Percentiles rank a stretch among this genome's conserved stretches.
Evolutionary conservation across 768 basidiomycete species (phyloP).

Genomic region (Tylopilus sp.): DNA sequence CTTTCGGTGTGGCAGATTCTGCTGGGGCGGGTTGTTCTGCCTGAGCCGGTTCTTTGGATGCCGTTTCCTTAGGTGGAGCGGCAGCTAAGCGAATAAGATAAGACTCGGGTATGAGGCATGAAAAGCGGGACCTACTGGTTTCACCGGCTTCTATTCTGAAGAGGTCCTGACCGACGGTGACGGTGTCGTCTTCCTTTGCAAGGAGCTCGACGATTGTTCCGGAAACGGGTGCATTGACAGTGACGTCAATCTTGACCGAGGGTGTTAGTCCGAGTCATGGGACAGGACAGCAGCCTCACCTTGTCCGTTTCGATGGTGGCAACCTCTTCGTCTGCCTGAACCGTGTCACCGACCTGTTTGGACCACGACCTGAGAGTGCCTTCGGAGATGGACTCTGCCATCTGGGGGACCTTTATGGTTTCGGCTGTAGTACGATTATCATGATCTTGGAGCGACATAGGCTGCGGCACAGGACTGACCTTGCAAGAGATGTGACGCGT

Average conservation of each 20-base stretch:
- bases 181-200: conserved; percentile 90
- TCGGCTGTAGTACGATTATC: conserved; percentile 49
- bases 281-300: conserved; percentile 39
- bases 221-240: conserved; percentile 87
- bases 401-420: conserved; percentile 92
- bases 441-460: conserved; percentile 4
- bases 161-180: conserved; percentile 91
- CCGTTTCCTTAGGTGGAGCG: conserved; percentile 27
- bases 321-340: conserved; percentile 91
- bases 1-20: conserved; percentile 44
- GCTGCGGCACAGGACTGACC: conserved; percentile 43
- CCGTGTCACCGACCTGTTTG: conserved; percentile 89
- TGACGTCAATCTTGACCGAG: conserved; percentile 80
- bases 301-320: conserved; percentile 99
- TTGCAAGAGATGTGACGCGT: conserved; percentile 65
- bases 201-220: conserved; percentile 87
- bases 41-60: conserved; percentile 24
- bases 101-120: neutral
- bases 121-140: conserved; percentile 36
- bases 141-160: conserved; percentile 88
- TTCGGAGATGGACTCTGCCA: conserved; percentile 98
- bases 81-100: conserved; percentile 18
- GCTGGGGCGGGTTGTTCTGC: conserved; percentile 31
- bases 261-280: neutral
- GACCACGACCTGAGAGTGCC: conserved; percentile 94